Percentiles rank a stretch among this genome's conserved stretches.
These are phyloP conservation scores for Keqinozyma sinolaborantium DNA, from an alignment of 1,139 yeast genomes.

Conservation along the genomic window DNA sequence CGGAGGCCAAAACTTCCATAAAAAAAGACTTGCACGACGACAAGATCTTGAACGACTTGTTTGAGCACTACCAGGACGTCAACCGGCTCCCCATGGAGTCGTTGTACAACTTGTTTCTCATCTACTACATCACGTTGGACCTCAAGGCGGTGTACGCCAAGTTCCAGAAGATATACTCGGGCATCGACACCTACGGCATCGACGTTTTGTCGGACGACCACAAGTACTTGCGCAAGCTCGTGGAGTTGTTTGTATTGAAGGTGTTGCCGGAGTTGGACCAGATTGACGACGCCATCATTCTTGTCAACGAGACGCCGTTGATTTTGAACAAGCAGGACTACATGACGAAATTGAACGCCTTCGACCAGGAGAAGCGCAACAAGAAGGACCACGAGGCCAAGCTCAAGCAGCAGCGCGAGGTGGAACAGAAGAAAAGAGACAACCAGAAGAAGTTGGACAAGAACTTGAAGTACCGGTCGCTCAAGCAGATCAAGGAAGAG, in stretches of 20 bases:
- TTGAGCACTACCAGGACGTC: conserved; percentile 16
- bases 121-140: conserved; percentile 17
- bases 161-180: conserved; percentile 7
- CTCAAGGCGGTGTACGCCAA: conserved; percentile 8
- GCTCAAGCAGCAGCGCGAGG: conserved; percentile 17
- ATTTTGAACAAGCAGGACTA: conserved; percentile 12
- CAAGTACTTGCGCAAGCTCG: conserved; percentile 19
- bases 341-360: conserved; percentile 13
- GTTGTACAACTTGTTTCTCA: conserved; percentile 30
- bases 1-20: conserved; percentile 12
- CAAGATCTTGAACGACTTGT: conserved; percentile 19
- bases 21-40: conserved; percentile 17
- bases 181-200: conserved; percentile 5
- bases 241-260: conserved; percentile 34
- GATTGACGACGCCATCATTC: conserved; percentile 23
- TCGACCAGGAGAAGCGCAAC: conserved; percentile 14
- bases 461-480: conserved; percentile 31
- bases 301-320: conserved; percentile 20
- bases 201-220: conserved; percentile 2
- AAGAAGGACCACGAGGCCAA: conserved; percentile 16
- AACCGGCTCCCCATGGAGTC: conserved; percentile 30
- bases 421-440: conserved; percentile 20
- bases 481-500: conserved; percentile 23
- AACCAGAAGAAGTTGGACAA: conserved; percentile 20
- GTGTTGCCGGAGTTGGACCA: conserved; percentile 29